Evolutionary conservation across 2,329 filamentous ascomycete species (phyloP), one percentile per base, ranked within the genome.

Genomic region (Trichoderma koningii): DNA sequence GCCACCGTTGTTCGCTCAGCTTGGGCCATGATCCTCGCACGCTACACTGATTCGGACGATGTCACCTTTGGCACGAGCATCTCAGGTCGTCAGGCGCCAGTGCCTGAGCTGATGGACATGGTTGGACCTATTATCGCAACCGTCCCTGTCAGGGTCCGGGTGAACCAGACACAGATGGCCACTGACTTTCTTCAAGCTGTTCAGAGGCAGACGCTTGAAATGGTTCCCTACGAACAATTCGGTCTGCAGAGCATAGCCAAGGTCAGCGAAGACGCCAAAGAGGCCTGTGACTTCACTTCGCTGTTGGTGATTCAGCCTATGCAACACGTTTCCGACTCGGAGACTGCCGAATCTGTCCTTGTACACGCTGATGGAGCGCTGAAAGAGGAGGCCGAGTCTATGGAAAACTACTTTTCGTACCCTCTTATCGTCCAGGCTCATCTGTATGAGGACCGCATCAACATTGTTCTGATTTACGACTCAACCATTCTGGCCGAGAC

Each of bases 21-120:
- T 7, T 73, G 71, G 70, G 64, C 71, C 7, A 55, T 82, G 5
- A 70, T 80, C 2, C 71, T 78, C 2, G 74, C 74, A 0, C 67
- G 76, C 3, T 79, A 80, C 55, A 73, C 77, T 65, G 72, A 45
- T 66, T 75, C 66, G 3, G 61, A 62, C 12, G 67, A 65, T 52
- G 51, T 71, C 17, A 34, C 64, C 1, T 72, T 70, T 63, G 70
- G 70, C 28, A 55, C 63, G 2, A 56, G 64, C 6, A 57, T 67
- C 26, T 69, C 66, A 3, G 70, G 70, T 9, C 68, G 70, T 17
- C 60, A 71, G 15, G 66, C 66, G 7, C 64, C 64, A 17, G 60
- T 72, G 5, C 34, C 59, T 15, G 67, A 64, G 3, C 12, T 71
- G 17, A 66, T 68, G 28, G 55, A 62, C 17, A 66, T 69, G 44